Evolutionary conservation across 2,329 filamentous ascomycete genomes (phyloP), one percentile per base, ranked within the genome.

Genomic region (Ascosphaera acerosa): DNA sequence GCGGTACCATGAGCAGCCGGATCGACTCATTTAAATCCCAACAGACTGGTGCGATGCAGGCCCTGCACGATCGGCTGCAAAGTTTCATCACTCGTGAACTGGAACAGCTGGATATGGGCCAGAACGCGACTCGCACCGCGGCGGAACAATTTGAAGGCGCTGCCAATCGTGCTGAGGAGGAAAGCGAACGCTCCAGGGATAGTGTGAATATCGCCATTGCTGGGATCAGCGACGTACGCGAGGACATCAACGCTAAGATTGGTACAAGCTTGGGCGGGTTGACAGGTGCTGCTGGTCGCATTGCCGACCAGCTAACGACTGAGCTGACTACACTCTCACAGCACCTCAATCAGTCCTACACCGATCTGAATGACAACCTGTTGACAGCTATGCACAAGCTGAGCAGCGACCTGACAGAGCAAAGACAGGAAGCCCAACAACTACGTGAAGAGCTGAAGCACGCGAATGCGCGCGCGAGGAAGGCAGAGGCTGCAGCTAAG

Each of bases 201-300:
- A 75, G 82, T 34, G 81, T 92, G 76, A 82, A 92, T 42, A 59
- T 66, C n/a, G 73, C 91, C 2, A 61, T 97, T 6, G 77, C 87
- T 43, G 84, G 90, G 47, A 91, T 94, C 48, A 82, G 82, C 47
- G 69, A 66, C n/a, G 61, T 94, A 15, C 69, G 84, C 15, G 76
- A 91, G 47, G 72, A 77, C 32, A 78, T 94, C 32, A 92, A 92
- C 57, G 60, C 66, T 30, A 74, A 75, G 37, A 77, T 94, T 30
- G 77, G 78, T 2, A 71, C 81, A 44, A 84, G 82, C 6, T 59
- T 94, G 27, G 72, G 78, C 42, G 71, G 78, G 16, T 68, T 94
- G 15, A 81, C 81, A 2, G 64, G 64, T 7, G 80, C 82, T 6
- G 81, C 84, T 2, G 78, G 84, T 51, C 71, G 75, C 33, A 92